Evolutionary conservation across 371 early-diverging fungal species (phyloP).

Genomic region (Apophysomyces elegans): DNA sequence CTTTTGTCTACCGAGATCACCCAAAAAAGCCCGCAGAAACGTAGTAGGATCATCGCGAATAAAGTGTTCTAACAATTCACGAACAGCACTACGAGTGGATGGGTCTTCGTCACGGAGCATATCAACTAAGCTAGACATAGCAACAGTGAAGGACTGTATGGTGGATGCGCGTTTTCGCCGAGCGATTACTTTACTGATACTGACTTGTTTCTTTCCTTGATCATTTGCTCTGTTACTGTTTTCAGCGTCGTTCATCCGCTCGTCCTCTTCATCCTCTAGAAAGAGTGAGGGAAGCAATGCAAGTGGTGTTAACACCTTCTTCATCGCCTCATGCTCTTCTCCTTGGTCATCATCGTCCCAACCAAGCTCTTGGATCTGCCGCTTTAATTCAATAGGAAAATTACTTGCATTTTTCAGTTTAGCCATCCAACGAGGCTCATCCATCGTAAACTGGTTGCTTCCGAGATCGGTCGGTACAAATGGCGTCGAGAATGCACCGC

Average conservation of each 20-base stretch:
- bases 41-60: slow-evolving; percentile 65
- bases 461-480: slow-evolving; percentile 69
- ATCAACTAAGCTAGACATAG: slow-evolving; percentile 57
- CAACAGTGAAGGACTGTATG: slow-evolving; percentile 51
- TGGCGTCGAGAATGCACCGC: slow-evolving; percentile 55
- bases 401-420: slow-evolving; percentile 61
- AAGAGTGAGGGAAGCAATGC: slow-evolving; percentile 59
- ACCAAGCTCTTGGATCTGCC: slow-evolving; percentile 62
- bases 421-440: slow-evolving; percentile 65
- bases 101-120: slow-evolving; percentile 55
- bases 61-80: slow-evolving; percentile 53
- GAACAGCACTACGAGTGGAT: slow-evolving; percentile 49
- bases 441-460: slow-evolving; percentile 60
- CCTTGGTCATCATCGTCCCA: slow-evolving; percentile 66
- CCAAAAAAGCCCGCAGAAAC: slow-evolving; percentile 61
- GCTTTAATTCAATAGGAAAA: slow-evolving; percentile 62
- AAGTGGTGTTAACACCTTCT: slow-evolving; percentile 56
- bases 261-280: slow-evolving; percentile 58
- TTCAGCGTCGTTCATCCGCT: slow-evolving; percentile 29
- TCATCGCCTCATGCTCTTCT: slow-evolving; percentile 54
- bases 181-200: slow-evolving; percentile 35
- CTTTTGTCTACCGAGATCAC: slow-evolving; percentile 54
- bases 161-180: slow-evolving; percentile 48
- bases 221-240: slow-evolving; percentile 16
- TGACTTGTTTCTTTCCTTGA: slow-evolving; percentile 15